Conservation (phyloP, 2,329 filamentous ascomycete species). For the Chaetomiaceae sp. region DNA sequence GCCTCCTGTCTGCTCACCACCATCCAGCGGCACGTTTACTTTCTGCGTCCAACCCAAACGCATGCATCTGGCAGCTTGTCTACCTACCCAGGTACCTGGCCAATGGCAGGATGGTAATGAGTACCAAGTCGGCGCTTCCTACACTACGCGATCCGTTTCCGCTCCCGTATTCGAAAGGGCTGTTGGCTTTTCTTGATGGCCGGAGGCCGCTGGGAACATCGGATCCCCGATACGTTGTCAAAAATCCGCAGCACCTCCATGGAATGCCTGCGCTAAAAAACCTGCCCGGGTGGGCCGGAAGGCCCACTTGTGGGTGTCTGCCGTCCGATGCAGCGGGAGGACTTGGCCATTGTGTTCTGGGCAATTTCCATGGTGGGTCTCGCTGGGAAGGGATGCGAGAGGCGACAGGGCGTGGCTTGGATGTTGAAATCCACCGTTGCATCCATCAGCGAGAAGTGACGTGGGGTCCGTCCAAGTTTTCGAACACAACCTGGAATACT, state of each 20-base stretch:
- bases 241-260: not conserved
- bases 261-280: conserved; percentile 4
- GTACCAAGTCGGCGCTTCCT: no score
- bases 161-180: no score
- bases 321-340: conserved; percentile 7
- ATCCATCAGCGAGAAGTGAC: conserved; percentile 1
- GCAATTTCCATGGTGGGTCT: conserved; percentile 10
- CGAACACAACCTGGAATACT: not conserved
- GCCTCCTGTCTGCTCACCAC: no score
- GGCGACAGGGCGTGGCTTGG: conserved; percentile 13
- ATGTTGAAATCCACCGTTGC: conserved; percentile 7
- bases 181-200: not conserved
- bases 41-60: no score
- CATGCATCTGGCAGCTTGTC: no score
- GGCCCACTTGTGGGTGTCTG: not conserved
- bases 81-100: no score
- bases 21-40: no score
- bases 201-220: not conserved
- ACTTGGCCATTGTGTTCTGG: conserved; percentile 7
- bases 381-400: conserved; percentile 1
- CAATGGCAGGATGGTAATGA: no score
- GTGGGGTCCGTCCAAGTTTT: not conserved
- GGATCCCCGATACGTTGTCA: not conserved
- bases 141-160: no score
- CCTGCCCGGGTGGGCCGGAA: not conserved